Base-by-base conservation (phyloP, 352 stramenopile species). In the Phytophthora cactorum region DNA sequence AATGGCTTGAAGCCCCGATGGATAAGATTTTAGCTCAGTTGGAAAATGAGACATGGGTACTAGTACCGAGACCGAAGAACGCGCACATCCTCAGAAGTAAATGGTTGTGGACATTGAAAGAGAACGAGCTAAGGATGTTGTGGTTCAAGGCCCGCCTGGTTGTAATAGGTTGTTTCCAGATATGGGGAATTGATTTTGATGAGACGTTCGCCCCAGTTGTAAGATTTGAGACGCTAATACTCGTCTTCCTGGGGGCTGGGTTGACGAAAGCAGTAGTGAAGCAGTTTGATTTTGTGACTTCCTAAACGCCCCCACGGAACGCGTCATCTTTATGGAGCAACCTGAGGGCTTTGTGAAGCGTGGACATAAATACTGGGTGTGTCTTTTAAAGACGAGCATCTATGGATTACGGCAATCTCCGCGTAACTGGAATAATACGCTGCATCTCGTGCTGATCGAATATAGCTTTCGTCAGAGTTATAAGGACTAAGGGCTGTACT, bases 151-250 rank as follows among this genome's bases (percentile, higher is more conserved):
- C 52, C 27, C 15, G 52, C 14, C n/a, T 68, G 12, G 60, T 57
- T 2, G 60, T 68, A n/a, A 28, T 53, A 0, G 44, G 60, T 36
- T 62, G 61, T 12, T 52, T 52, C 12, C 52, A 68, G 45, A 68
- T 62, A 34, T 62, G 51, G 43, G 41, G 41, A 34, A 46, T 62
- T 45, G 60, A 68, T 17, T 68, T 54, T 68, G 52, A 68, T 56
- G 60, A 68, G 12, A 53, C 58, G 28, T 58, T 66, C 9, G 27
- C 57, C 47, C 49, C 58, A 38, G 49, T 66, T 7, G 14, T 50
- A 10, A 39, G 44, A 28, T 68, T 68, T 46, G 52, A 68, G n/a
- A 57, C 44, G 5, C 17, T 68, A 17, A 5, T 34, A 43, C 28
- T 68, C 29, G 60, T 68, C 31, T 38, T 68, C 8, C 25, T 61